phyloP scores from a whole-genome alignment of 202 grass and related monocot species.

The Bolboschoenoplectus hybrid region DNA sequence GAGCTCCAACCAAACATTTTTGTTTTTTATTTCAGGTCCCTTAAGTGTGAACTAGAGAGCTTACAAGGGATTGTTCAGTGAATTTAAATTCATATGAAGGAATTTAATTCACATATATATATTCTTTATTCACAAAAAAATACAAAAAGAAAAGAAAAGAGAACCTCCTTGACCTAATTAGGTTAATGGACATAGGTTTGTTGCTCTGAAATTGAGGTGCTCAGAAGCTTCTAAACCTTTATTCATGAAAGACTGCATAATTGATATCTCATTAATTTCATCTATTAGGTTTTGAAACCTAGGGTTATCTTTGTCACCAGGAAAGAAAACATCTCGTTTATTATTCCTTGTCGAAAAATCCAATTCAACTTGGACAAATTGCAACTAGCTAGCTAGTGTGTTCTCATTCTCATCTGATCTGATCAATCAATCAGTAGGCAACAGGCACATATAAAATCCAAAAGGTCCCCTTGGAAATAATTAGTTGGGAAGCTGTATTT shows the following conservation, averaged over 20 bases:
- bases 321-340: not conserved
- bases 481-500: conserved; percentile 21
- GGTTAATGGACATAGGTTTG: no score
- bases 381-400: not conserved
- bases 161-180: not conserved
- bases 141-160: not conserved
- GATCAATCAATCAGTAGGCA: conserved; percentile 15
- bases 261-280: not conserved
- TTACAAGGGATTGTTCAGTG: not conserved
- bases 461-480: conserved; percentile 26
- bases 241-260: no score
- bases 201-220: no score
- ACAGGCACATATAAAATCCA: conserved; percentile 22
- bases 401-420: conserved; percentile 1
- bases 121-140: not conserved
- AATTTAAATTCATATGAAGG: not conserved
- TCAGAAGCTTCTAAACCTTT: no score
- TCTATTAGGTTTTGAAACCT: not conserved
- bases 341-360: not conserved
- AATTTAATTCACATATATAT: no score
- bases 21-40: not conserved
- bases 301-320: not conserved
- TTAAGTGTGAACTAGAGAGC: not conserved
- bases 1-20: not conserved
- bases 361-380: conserved; percentile 13